Percentiles rank a stretch among this genome's conserved stretches.
phyloP scores from a whole-genome alignment of 306 rosid genomes.

The Cucurbita argyrosperma region DNA sequence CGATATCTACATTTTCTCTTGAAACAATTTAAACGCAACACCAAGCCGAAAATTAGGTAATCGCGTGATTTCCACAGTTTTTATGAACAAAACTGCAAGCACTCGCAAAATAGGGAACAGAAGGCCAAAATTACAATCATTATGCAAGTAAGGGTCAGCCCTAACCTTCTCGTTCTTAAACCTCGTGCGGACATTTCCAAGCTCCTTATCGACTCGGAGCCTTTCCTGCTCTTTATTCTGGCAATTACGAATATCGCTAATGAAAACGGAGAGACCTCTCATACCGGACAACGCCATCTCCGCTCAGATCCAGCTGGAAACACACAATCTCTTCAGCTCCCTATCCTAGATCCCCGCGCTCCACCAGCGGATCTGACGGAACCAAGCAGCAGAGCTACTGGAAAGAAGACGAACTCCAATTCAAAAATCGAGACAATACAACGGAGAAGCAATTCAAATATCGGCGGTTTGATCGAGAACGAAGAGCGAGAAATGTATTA shows the following conservation, averaged over 20 bases:
- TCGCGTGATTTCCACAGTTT: not conserved
- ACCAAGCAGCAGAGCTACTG: conserved; percentile 7
- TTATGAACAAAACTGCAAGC: not conserved
- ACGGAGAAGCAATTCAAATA: not conserved
- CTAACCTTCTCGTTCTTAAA: conserved; percentile 97
- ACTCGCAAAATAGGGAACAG: not conserved
- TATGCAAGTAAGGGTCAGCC: conserved; percentile 9
- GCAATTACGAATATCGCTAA: conserved; percentile 94
- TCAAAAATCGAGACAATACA: not conserved
- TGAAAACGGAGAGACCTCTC: conserved; percentile 97
- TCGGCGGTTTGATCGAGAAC: not conserved
- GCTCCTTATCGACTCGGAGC: conserved; percentile 94
- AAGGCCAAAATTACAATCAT: not conserved
- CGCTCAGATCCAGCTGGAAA: conserved; percentile 44
- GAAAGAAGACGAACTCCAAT: conserved; percentile 22
- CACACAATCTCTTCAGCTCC: conserved; percentile 15
- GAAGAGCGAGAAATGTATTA: conserved; percentile 7
- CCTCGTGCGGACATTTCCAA: conserved; percentile 93
- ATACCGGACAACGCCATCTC: conserved; percentile 94
- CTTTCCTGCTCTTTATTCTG: conserved; percentile 96
- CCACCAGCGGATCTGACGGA: conserved; percentile 33
- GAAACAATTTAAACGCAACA: not conserved
- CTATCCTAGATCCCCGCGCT: conserved; percentile 30
- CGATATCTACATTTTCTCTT: not conserved
- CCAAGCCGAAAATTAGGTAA: conserved; percentile 1